Evolutionary conservation across 192 early-diverging fungal species (phyloP).

Genomic region (Backusella morwellensis): DNA sequence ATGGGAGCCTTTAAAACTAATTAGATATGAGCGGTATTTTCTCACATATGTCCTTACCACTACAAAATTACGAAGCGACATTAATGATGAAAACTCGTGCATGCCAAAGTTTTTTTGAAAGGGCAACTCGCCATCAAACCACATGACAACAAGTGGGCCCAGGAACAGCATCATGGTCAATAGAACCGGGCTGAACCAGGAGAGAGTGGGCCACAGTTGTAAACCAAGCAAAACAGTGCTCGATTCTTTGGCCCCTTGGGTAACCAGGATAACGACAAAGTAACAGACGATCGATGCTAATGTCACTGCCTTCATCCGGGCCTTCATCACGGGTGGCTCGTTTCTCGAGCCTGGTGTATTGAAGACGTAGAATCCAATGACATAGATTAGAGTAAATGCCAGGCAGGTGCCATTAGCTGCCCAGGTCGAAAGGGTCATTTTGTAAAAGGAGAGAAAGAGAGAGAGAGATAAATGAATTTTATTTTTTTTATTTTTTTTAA

Average conservation of each 20-base stretch:
- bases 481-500: neutral
- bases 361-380: constrained; percentile 58
- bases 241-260: neutral
- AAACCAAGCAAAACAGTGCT: constrained; percentile 8
- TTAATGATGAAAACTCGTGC: constrained; percentile 20
- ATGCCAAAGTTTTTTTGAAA: constrained; percentile 39
- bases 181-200: constrained; percentile 26
- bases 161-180: constrained; percentile 53
- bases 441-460: neutral
- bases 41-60: constrained; percentile 36
- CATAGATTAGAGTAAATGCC: constrained; percentile 48
- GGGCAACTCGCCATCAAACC: constrained; percentile 40
- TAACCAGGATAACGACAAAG: constrained; percentile 31
- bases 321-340: constrained; percentile 52
- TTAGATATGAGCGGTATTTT: no score
- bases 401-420: constrained; percentile 44
- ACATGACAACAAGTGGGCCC: constrained; percentile 50
- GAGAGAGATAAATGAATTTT: neutral
- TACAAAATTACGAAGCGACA: constrained; percentile 44
- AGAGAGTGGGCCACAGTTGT: neutral
- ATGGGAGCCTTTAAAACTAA: constrained; percentile 55
- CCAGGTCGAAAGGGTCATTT: constrained; percentile 11
- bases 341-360: constrained; percentile 32
- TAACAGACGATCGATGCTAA: constrained; percentile 38
- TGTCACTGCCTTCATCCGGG: constrained; percentile 46